Base-by-base conservation (phyloP, 2,329 filamentous ascomycete genomes). In the Xylaria sp. region DNA sequence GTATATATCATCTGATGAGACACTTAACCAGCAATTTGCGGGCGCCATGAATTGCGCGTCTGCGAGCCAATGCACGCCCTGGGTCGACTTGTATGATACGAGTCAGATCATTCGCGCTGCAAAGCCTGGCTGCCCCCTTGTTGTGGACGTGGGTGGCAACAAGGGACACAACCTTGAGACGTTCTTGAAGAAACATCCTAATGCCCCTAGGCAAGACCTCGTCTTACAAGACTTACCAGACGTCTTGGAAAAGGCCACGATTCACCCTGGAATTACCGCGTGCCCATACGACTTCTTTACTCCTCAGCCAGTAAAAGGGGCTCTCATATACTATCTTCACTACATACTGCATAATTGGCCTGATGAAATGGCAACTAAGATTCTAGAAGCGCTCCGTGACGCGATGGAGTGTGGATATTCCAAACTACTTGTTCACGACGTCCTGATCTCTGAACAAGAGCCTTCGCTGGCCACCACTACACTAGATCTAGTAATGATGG, bases 221-320 rank as follows among this genome's bases (percentile, higher is more conserved):
- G 28, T 41, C 20, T 8, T 55, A n/a, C 23, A 56, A 9, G 39
- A 63, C 28, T 3, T 28, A 4, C 15, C 39, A 12, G 60, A 56
- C 12, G 51, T 56, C 2, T n/a, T 63, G 2, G 25, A 63, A 20
- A n/a, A 8, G 9, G 6, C 23, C 7, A 56, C n/a, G 13, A 18
- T 41, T 23, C 15, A 23, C 5, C 15, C 28, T 28, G 15, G 18
- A 12, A 48, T 63, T 8, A 23, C 41, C 0, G 15, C 28, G 0
- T 48, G 9, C 13, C 60, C 52, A 20, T 37, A 66, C 63, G 66
- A 66, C 41, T 66, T 65, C 60, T 68, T 65, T n/a, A 65, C 54
- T 2, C 50, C 48, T 9, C 56, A 69, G 50, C 39, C 62, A 4
- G 28, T 62, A 9, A 59, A 66, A 44, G 63, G 63, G 2, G 63